phyloP scores from a whole-genome alignment of 805 yeast genomes.

The Metschnikowia cubensis region DNA sequence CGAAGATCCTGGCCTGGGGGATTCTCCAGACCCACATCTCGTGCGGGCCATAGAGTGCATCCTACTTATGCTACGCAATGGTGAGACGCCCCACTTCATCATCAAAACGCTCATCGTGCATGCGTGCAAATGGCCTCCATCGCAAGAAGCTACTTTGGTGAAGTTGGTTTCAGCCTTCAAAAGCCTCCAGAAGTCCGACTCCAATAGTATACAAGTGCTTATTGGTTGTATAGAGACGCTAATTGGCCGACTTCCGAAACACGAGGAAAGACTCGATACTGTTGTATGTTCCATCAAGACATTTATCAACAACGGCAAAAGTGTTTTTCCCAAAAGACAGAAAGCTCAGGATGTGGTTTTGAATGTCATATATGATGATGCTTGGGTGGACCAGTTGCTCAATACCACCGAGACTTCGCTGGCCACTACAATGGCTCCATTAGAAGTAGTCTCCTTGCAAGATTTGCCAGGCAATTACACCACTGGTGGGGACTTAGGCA shows the following conservation, averaged over 20 bases:
- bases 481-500: not conserved
- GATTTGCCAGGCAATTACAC: not conserved
- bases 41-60: not conserved
- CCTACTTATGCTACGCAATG: conserved; percentile 20
- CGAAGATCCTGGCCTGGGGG: not conserved
- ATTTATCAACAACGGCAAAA: not conserved
- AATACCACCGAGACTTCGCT: not conserved
- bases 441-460: not conserved
- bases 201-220: conserved; percentile 15
- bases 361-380: conserved; percentile 10
- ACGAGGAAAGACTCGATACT: not conserved
- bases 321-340: not conserved
- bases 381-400: conserved; percentile 9
- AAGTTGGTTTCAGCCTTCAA: conserved; percentile 19
- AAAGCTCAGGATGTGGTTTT: not conserved
- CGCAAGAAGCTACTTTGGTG: conserved; percentile 13
- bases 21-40: not conserved
- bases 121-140: conserved; percentile 9
- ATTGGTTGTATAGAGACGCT: conserved; percentile 25
- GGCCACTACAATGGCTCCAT: not conserved
- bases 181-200: conserved; percentile 18
- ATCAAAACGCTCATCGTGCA: conserved; percentile 24
- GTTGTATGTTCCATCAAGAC: not conserved
- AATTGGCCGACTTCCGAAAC: conserved; percentile 3
- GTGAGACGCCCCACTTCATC: conserved; percentile 27